Percentiles rank a stretch among this genome's conserved stretches.
Evolutionary conservation across 345 rosid species (phyloP).

Genomic region (Salix dunnii): DNA sequence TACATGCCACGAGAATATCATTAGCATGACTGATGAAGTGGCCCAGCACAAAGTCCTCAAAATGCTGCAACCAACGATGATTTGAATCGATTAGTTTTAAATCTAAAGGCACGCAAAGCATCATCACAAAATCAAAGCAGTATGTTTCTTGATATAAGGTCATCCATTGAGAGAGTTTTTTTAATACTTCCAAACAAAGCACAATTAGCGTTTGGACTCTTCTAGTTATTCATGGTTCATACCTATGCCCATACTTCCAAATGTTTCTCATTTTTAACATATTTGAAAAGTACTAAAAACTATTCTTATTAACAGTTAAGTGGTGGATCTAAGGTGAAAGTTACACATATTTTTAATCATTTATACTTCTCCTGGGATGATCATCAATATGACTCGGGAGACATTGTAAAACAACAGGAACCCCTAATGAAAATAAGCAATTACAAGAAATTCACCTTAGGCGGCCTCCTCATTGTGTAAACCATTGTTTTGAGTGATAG

Average conservation of each 20-base stretch:
- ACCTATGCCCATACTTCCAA: neutral
- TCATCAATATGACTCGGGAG: neutral
- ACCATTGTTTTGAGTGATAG: slow-evolving; percentile 70
- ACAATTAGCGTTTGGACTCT: neutral
- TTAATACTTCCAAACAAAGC: neutral
- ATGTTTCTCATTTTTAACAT: neutral
- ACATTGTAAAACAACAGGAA: neutral
- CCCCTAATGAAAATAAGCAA: neutral
- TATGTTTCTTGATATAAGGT: neutral
- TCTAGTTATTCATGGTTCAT: neutral
- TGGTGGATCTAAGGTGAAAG: neutral
- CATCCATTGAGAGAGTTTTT: neutral
- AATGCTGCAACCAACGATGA: slow-evolving; percentile 53
- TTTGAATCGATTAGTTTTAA: neutral
- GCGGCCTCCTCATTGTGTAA: slow-evolving; percentile 69
- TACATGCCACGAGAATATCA: slow-evolving; percentile 67
- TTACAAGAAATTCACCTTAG: slow-evolving; percentile 49
- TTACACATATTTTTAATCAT: neutral
- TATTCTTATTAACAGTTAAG: neutral
- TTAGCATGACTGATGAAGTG: slow-evolving; percentile 62
- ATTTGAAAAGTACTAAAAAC: neutral
- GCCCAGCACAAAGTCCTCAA: slow-evolving; percentile 65
- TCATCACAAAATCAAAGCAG: neutral
- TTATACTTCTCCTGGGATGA: neutral
- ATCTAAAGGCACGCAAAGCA: neutral